phyloP scores from a whole-genome alignment of 345 rosid genomes.

The Citrus sp. region DNA sequence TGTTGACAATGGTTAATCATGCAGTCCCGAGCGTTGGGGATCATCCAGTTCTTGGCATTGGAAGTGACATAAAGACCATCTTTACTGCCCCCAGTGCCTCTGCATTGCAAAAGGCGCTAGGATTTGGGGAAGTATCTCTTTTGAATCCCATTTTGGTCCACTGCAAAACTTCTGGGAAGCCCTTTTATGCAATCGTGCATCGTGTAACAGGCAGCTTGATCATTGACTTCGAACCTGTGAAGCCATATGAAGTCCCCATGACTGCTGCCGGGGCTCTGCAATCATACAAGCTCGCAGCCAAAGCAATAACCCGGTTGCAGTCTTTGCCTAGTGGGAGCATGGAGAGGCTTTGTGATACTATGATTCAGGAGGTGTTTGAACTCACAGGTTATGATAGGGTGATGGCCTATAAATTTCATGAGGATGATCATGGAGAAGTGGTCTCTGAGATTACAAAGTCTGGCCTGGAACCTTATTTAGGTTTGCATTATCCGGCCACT shows the following conservation, averaged over 20 bases:
- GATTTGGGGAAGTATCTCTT: constrained; percentile 83
- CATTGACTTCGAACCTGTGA: constrained; percentile 91
- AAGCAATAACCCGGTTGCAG: constrained; percentile 86
- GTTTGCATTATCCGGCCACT: constrained; percentile 97
- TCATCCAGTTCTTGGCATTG: constrained; percentile 65
- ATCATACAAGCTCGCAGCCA: constrained; percentile 96
- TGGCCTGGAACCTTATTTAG: constrained; percentile 87
- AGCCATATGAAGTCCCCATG: constrained; percentile 94
- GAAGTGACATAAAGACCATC: constrained; percentile 68
- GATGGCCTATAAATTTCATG: constrained; percentile 94
- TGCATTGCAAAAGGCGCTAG: constrained; percentile 82
- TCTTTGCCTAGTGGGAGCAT: constrained; percentile 86
- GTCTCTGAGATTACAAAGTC: constrained; percentile 84
- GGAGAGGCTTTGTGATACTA: constrained; percentile 83
- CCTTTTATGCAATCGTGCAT: constrained; percentile 89
- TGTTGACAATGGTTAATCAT: constrained; percentile 85
- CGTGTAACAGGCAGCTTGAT: constrained; percentile 87
- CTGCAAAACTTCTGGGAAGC: constrained; percentile 93
- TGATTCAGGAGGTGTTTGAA: constrained; percentile 95
- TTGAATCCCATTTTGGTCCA: constrained; percentile 92
- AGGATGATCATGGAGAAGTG: constrained; percentile 98
- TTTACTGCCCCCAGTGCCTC: constrained; percentile 89
- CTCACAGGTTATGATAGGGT: constrained; percentile 96
- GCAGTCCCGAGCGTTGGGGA: constrained; percentile 97
- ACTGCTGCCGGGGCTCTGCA: constrained; percentile 97